Evolutionary conservation across 495 filamentous ascomycete genomes (phyloP), one percentile per base, ranked within the genome.

Genomic region (Diplogelasinospora grovesii): DNA sequence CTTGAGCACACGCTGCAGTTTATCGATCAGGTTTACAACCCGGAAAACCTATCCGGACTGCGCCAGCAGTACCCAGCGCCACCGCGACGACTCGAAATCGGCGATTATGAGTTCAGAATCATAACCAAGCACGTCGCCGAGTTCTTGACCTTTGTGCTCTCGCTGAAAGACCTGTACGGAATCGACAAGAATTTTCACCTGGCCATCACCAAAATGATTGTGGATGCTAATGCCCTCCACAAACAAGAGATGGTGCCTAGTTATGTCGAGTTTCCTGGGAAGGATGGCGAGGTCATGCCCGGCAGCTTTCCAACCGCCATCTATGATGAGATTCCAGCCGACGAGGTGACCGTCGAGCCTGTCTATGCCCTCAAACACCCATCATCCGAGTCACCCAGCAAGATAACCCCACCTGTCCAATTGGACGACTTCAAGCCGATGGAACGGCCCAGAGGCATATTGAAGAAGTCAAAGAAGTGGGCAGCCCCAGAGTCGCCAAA

Each of bases 161-260:
- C 39, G 9, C 38, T 43, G 10, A 22, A 48, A 15, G 36, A 26
- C 5, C 11, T 34, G 10, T 25, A 29, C 18, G 18, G n/a, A 2
- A 36, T 54, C n/a, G 8, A 22, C 33, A 11, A 2, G 5, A 19
- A 41, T 8, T 27, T 25, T 1, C 14, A 31, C n/a, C 27, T 43
- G 21, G 36, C 40, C 8, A 22, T 61, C 11, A 32, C 43, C 35
- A 52, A 59, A 32, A 49, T 61, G 13, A 54, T 67, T 45, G 57
- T 65, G 30, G 63, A 68, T 18, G 57, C 49, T 37, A 55, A 61
- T 39, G 41, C 54, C 39, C 26, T 67, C 5, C 52, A 56, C 43
- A 67, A 68, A 39, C 40, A 56, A 38, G 61, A 70, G 50, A 34
- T 61, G 23, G 35, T 59, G 9, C 56, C 50, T 0, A 61, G 58